These are phyloP conservation scores for Teunomyces stri DNA, from an alignment of 805 yeast genomes.

Conservation along the genomic window DNA sequence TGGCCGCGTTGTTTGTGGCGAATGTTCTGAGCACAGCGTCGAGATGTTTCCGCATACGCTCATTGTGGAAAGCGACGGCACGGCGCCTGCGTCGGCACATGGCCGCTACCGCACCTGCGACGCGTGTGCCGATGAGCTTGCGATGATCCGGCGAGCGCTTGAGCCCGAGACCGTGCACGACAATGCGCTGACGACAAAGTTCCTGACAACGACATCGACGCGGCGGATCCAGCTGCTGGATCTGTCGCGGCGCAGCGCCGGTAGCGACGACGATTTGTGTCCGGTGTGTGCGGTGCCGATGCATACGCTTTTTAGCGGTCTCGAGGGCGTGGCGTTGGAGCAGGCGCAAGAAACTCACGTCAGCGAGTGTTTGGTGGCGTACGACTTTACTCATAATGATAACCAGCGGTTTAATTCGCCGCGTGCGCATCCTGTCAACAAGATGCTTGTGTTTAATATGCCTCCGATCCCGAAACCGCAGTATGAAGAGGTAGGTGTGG, in stretches of 20 bases:
- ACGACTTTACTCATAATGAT: slow-evolving; percentile 55
- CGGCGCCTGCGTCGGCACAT: slow-evolving; percentile 10
- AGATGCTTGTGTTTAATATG: slow-evolving; percentile 80
- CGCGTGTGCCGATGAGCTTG: slow-evolving; percentile 58
- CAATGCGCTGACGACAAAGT: slow-evolving; percentile 19
- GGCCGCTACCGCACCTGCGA: slow-evolving; percentile 67
- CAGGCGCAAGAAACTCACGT: slow-evolving; percentile 64
- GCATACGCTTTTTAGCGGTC: slow-evolving; percentile 15
- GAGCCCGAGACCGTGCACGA: slow-evolving; percentile 1
- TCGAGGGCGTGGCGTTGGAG: slow-evolving; percentile 24
- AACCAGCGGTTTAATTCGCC: slow-evolving; percentile 43
- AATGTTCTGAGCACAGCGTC: slow-evolving; percentile 55
- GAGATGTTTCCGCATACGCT: slow-evolving; percentile 24
- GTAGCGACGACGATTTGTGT: slow-evolving; percentile 35
- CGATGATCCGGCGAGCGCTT: slow-evolving; percentile 20
- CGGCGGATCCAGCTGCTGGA: slow-evolving; percentile 19
- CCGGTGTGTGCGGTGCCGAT: slow-evolving; percentile 41
- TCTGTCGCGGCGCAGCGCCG: slow-evolving; percentile 13
- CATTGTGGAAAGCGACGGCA: slow-evolving; percentile 15
- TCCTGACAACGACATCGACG: slow-evolving; percentile 16
- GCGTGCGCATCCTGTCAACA: slow-evolving; percentile 46
- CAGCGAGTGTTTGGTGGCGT: slow-evolving; percentile 67
- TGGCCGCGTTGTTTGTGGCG: slow-evolving; percentile 74
- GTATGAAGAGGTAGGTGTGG: slow-evolving; percentile 19
- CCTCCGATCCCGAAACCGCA: slow-evolving; percentile 46